phyloP scores from a whole-genome alignment of 345 rosid genomes.

The Lepidium sativum region DNA sequence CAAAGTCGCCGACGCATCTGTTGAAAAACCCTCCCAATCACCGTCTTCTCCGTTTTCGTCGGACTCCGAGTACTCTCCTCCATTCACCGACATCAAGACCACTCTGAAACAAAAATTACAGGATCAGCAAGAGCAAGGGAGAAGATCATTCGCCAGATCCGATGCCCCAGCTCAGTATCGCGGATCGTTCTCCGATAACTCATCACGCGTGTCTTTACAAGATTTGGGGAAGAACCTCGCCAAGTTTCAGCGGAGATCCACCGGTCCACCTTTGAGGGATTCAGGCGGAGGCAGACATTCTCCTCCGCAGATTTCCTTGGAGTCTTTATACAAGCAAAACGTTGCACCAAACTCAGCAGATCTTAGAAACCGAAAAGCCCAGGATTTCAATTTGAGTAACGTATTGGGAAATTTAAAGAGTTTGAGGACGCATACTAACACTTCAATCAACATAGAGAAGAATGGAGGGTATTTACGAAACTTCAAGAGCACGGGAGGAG shows the following conservation, averaged over 20 bases:
- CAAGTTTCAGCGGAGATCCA: constrained; percentile 40
- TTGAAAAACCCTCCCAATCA: constrained; percentile 8
- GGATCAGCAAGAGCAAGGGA: background rate
- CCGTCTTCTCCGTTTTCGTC: constrained; percentile 13
- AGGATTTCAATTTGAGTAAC: background rate
- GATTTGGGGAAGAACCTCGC: constrained; percentile 48
- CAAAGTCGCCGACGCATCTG: background rate
- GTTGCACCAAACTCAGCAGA: constrained; percentile 8
- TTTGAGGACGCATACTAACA: constrained; percentile 4
- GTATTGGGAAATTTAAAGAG: constrained; percentile 31
- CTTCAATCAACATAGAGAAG: constrained; percentile 6
- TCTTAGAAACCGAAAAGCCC: background rate
- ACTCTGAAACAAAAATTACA: constrained; percentile 30
- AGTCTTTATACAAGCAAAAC: constrained; percentile 32
- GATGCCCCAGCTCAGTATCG: constrained; percentile 4
- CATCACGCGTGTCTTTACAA: constrained; percentile 12
- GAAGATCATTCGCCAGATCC: constrained; percentile 9
- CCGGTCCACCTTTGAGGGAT: constrained; percentile 21
- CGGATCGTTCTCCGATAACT: background rate
- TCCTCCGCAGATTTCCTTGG: constrained; percentile 24
- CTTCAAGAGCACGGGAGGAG: constrained; percentile 28
- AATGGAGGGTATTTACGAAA: background rate
- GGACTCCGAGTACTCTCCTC: constrained; percentile 25
- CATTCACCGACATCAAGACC: constrained; percentile 39
- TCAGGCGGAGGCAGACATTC: background rate